Percentiles rank a stretch among this genome's conserved stretches.
Evolutionary conservation across 345 rosid species (phyloP).

Genomic region (Populus pruinosa): DNA sequence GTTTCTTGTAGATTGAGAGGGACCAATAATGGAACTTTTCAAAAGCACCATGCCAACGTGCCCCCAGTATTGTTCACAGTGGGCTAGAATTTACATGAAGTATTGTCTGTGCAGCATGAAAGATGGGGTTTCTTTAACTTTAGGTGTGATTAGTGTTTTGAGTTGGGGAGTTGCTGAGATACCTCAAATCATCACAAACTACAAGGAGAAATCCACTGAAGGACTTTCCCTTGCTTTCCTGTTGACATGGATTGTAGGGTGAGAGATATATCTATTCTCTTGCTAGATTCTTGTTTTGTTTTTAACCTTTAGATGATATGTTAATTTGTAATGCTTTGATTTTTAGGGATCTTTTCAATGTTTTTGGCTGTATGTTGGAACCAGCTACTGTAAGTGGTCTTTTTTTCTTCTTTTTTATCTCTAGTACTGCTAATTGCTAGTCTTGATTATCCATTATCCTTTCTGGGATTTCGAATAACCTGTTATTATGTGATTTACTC

Average conservation of each 20-base stretch:
- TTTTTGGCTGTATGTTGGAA: conserved; percentile 74
- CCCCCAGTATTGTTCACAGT: conserved; percentile 42
- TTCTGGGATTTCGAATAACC: neutral
- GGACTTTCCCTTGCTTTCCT: conserved; percentile 79
- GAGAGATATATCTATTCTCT: neutral
- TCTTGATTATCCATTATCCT: neutral
- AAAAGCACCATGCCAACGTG: conserved; percentile 19
- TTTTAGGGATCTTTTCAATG: conserved; percentile 74
- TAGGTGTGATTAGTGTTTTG: conserved; percentile 63
- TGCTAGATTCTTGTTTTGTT: neutral
- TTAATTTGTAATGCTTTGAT: conserved; percentile 6
- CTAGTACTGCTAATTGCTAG: too few relatives aligned
- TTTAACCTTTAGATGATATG: neutral
- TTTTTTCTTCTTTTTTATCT: neutral
- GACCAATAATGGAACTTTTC: neutral
- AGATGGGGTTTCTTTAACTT: conserved; percentile 46
- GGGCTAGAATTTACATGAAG: conserved; percentile 42
- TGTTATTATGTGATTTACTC: neutral
- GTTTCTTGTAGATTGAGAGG: neutral
- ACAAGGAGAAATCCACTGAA: conserved; percentile 59
- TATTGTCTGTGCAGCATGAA: conserved; percentile 53
- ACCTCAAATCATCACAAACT: conserved; percentile 78
- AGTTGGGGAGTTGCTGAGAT: conserved; percentile 84
- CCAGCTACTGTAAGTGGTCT: conserved; percentile 68
- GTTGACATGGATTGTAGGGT: conserved; percentile 83